A percentile compares a stretch with the other conserved stretches of the same genome.
These are phyloP conservation scores for Botryotinia globosa DNA, from an alignment of 2,329 filamentous ascomycete species.

Conservation along the genomic window DNA sequence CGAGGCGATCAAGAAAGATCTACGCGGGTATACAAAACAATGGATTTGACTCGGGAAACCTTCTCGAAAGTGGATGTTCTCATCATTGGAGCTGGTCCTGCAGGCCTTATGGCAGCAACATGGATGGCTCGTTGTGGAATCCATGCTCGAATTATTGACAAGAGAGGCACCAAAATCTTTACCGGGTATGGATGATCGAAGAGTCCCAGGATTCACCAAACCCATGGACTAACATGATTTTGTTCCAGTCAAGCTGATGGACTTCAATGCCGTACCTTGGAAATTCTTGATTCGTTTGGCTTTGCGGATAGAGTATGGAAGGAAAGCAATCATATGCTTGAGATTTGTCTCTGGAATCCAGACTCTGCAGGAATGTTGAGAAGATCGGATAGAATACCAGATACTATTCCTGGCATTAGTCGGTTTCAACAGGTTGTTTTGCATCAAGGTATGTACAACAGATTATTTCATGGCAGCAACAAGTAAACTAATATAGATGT, in stretches of 20 bases:
- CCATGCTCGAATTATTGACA: slow-evolving; percentile 49
- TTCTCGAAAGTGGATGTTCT: slow-evolving; percentile 44
- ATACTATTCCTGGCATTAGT: slow-evolving; percentile 60
- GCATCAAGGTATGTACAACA: slow-evolving; percentile 57
- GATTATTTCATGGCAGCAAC: not conserved
- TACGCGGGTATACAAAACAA: not conserved
- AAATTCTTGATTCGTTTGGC: slow-evolving; percentile 71
- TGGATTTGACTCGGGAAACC: not conserved
- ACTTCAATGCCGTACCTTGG: slow-evolving; percentile 58
- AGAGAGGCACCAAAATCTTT: slow-evolving; percentile 40
- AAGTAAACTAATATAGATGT: not conserved
- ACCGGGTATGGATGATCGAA: slow-evolving; percentile 23
- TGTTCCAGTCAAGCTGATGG: slow-evolving; percentile 59
- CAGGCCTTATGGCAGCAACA: slow-evolving; percentile 48
- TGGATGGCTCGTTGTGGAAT: slow-evolving; percentile 50
- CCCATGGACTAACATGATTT: not conserved
- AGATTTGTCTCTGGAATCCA: slow-evolving; percentile 62
- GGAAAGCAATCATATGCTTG: slow-evolving; percentile 67
- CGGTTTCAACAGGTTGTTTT: slow-evolving; percentile 65
- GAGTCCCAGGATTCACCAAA: not conserved
- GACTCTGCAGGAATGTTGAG: slow-evolving; percentile 54
- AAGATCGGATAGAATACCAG: slow-evolving; percentile 58
- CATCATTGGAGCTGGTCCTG: slow-evolving; percentile 51
- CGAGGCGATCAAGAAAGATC: not conserved
- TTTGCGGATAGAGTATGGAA: slow-evolving; percentile 63